Base-by-base conservation (phyloP, 1,139 yeast genomes). In the Dujonia santamariae region DNA sequence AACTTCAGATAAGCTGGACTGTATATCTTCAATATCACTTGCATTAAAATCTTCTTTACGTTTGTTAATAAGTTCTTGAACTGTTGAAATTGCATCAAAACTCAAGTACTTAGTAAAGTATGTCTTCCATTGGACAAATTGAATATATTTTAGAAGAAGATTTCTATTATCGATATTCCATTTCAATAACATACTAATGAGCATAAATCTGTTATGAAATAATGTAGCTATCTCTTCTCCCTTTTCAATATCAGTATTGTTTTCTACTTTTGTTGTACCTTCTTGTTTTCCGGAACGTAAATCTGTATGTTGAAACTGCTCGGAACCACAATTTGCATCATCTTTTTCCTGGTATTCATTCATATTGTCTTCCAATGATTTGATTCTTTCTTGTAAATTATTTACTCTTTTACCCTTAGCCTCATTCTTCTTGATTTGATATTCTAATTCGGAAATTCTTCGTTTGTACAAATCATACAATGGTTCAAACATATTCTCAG, bases 121-220 rank as follows among this genome's bases (percentile, higher is more conserved):
- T 21, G 56, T 47, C 28, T 49, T 51, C 31, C 63, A 45, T 28
- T 62, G 63, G 12, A 67, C 67, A 39, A 61, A 65, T 44, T 67
- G 72, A 32, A 68, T 44, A 44, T 67, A 69, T 42, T 59, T 63
- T 40, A 62, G 47, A 7, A 67, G 43, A 16, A 49, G 43, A 37
- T 70, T 64, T 19, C 75, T 45, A 37, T 63, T 66, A 12, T 50
- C 42, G 27, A 56, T 56, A 42, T 69, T 69, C 74, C 75, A 70
- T 41, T 68, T 69, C 30, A 68, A 50, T 27, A 65, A 54, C 71
- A 66, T 67, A 29, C 63, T 56, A 19, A 66, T 54, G 20, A 67
- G 50, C 2, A 67, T 52, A 40, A 70, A 69, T 38, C 61, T 63
- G 44, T 70, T 69, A 37, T 66, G 61, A 43, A 63, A 70, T 26